Evolutionary conservation across 2,329 filamentous ascomycete species (phyloP).

Genomic region (Zymoseptoria passerinii): DNA sequence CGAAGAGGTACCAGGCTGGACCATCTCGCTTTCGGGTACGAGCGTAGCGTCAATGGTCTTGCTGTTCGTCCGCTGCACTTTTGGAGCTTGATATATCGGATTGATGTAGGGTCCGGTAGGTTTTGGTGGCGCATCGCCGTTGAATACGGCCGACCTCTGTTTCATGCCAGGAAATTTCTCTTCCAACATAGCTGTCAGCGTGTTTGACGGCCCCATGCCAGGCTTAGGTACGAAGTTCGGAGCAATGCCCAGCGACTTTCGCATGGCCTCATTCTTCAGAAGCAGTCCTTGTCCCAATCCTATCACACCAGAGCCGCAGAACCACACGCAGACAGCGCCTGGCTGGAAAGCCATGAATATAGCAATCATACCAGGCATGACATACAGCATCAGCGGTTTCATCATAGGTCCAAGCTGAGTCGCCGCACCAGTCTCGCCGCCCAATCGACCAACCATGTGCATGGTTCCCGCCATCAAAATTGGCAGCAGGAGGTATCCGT

Average conservation of each 20-base stretch:
- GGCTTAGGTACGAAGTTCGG: slow-evolving; percentile 26
- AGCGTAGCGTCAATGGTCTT: slow-evolving; percentile 14
- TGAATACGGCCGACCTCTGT: neutral
- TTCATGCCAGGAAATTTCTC: neutral
- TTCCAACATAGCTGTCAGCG: slow-evolving; percentile 3
- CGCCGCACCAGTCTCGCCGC: slow-evolving; percentile 42
- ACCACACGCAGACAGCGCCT: slow-evolving; percentile 55
- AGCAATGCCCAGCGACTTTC: slow-evolving; percentile 32
- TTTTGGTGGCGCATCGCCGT: neutral
- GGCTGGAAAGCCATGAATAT: slow-evolving; percentile 49
- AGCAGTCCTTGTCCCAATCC: slow-evolving; percentile 33
- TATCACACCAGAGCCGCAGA: slow-evolving; percentile 41
- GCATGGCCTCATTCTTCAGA: slow-evolving; percentile 31
- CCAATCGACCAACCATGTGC: slow-evolving; percentile 32
- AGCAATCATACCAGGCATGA: slow-evolving; percentile 47
- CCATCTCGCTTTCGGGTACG: slow-evolving; percentile 9
- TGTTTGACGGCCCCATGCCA: slow-evolving; percentile 1
- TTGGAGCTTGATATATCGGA: slow-evolving; percentile 14
- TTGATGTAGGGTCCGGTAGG: slow-evolving; percentile 16
- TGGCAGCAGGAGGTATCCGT: slow-evolving; percentile 74
- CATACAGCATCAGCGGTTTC: slow-evolving; percentile 36
- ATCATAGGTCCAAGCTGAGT: slow-evolving; percentile 26
- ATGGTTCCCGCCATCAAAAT: slow-evolving; percentile 26
- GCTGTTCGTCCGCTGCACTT: slow-evolving; percentile 1
- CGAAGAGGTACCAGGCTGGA: slow-evolving; percentile 7